A percentile compares a stretch with the other conserved stretches of the same genome.
Evolutionary conservation across 331 rosid species (phyloP).

Genomic region (Acacia concinna): DNA sequence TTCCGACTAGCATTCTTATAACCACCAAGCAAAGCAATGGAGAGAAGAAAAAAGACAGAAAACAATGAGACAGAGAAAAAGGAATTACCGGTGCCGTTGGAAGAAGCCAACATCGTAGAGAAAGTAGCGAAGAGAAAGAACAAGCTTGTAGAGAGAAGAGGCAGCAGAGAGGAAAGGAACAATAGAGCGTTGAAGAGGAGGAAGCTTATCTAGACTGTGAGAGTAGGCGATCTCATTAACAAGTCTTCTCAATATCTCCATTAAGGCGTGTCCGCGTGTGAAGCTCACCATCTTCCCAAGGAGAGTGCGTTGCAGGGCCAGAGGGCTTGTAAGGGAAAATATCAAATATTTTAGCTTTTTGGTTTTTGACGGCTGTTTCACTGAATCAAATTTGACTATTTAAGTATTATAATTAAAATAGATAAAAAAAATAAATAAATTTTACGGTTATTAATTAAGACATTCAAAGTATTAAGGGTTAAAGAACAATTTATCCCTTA

Average conservation of each 20-base stretch:
- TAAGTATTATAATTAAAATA: too few species aligned
- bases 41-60: background rate
- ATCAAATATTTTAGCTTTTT: too few species aligned
- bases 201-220: constrained; percentile 40
- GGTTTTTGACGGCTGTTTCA: too few species aligned
- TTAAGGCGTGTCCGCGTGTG: background rate
- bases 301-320: background rate
- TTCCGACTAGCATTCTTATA: background rate
- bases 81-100: constrained; percentile 51
- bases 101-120: constrained; percentile 55
- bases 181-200: constrained; percentile 51
- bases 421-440: too few species aligned
- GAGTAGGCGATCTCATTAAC: constrained; percentile 70
- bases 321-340: background rate
- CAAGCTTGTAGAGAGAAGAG: constrained; percentile 60
- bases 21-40: background rate
- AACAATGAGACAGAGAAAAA: background rate
- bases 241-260: constrained; percentile 68
- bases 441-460: too few species aligned
- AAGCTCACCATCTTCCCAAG: background rate
- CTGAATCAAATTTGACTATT: too few species aligned
- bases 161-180: constrained; percentile 65
- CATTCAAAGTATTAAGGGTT: too few species aligned
- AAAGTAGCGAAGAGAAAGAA: constrained; percentile 58
- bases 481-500: too few species aligned